These are phyloP conservation scores for Calonectria pteridis DNA, from an alignment of 2,329 filamentous ascomycete species.

Conservation along the genomic window DNA sequence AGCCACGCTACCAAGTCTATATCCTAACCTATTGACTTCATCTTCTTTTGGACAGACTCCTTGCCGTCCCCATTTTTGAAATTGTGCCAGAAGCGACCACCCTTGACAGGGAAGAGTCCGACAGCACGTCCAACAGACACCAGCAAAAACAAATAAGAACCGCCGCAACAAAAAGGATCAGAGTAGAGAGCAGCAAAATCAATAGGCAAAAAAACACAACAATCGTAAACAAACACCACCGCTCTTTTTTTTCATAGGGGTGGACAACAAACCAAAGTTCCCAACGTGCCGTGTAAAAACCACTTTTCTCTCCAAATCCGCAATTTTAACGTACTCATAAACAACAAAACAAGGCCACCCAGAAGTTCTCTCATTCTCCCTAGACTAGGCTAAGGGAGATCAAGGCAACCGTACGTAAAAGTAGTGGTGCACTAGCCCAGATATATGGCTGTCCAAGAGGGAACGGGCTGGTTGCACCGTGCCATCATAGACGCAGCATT, in stretches of 20 bases:
- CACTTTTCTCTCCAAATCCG: conserved; percentile 34
- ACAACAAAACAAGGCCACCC: conserved; percentile 9
- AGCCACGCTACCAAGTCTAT: conserved; percentile 36
- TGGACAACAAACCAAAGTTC: conserved; percentile 14
- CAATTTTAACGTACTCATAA: conserved; percentile 21
- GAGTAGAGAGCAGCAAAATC: conserved; percentile 18
- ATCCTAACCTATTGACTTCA: conserved; percentile 35
- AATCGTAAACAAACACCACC: conserved; percentile 11
- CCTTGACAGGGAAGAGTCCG: conserved; percentile 1
- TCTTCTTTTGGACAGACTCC: conserved; percentile 38
- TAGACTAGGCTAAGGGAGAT: background rate
- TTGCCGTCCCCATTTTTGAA: conserved; percentile 31
- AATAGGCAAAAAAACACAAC: conserved; percentile 1
- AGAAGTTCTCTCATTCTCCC: conserved; percentile 7
- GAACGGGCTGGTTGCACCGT: background rate
- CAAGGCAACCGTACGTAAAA: background rate
- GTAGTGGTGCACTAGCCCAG: conserved; percentile 9
- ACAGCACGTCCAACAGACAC: conserved; percentile 20
- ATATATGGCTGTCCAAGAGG: conserved; percentile 14
- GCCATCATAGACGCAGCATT: background rate
- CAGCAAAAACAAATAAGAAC: conserved; percentile 7
- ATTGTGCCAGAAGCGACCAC: conserved; percentile 16
- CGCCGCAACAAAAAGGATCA: conserved; percentile 4
- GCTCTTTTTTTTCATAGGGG: conserved; percentile 20
- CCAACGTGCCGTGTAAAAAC: conserved; percentile 34